phyloP scores from a whole-genome alignment of 208 protist species.

The Trypanosoma congolense region DNA sequence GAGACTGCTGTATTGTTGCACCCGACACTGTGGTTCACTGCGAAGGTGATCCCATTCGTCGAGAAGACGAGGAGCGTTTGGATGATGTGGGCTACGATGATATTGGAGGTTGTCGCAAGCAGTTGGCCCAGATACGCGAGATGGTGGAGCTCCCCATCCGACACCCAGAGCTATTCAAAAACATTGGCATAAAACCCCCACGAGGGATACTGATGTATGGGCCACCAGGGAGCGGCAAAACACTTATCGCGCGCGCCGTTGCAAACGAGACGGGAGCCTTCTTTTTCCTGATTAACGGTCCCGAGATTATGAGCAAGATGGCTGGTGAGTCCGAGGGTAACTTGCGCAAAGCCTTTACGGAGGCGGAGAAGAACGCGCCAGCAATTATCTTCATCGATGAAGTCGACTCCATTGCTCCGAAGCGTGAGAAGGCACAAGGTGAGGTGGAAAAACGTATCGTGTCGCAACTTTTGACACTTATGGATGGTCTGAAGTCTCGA shows the following conservation, averaged over 20 bases:
- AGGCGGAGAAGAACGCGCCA: conserved; percentile 99
- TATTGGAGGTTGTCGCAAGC: conserved; percentile 98
- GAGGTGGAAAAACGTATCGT: conserved; percentile 99
- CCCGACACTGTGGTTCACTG: conserved; percentile 99
- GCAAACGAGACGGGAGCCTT: conserved; percentile 99
- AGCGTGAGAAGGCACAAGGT: conserved; percentile 99
- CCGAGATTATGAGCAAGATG: conserved; percentile 99
- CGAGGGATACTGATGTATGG: conserved; percentile 98
- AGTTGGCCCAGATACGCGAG: conserved; percentile 98
- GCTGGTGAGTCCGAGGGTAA: conserved; percentile 99
- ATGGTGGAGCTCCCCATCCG: conserved; percentile 99
- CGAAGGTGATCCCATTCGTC: conserved; percentile 98
- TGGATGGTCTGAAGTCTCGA: conserved; percentile 99
- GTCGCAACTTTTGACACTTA: conserved; percentile 99
- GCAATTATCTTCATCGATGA: conserved; percentile 99
- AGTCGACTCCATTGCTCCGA: conserved; percentile 99
- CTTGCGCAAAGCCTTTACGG: conserved; percentile 99
- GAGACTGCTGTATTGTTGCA: conserved; percentile 97
- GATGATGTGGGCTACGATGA: conserved; percentile 98
- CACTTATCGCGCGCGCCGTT: conserved; percentile 99
- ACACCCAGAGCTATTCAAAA: conserved; percentile 98
- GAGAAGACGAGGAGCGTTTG: conserved; percentile 98
- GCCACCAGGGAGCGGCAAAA: conserved; percentile 99
- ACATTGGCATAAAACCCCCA: conserved; percentile 97
- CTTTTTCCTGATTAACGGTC: conserved; percentile 99